Evolutionary conservation across 2,329 filamentous ascomycete species (phyloP), one percentile per base, ranked within the genome.

Genomic region (Zalaria sp.): DNA sequence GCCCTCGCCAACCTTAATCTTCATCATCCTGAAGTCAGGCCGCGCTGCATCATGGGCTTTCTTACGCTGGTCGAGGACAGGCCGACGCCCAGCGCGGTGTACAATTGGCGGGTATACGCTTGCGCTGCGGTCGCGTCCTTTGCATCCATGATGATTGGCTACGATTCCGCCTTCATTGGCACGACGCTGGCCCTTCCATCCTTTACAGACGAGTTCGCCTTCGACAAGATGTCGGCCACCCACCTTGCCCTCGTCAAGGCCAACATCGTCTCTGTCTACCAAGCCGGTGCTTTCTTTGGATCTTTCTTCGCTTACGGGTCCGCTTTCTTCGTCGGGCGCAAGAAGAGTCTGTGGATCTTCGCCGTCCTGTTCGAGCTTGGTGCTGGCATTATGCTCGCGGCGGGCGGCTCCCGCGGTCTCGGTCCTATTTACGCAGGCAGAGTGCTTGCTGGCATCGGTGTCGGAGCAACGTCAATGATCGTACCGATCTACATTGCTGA

Each of bases 251-350:
- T 82, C 3, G 64, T 82, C 38, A 79, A 77, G 53, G 68, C 79
- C 52, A 89, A 88, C 58, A 86, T 88, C 46, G 83, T 87, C 40
- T 86, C 80, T 26, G 74, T 81, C 41, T 88, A 85, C 63, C 84
- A 89, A 60, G 84, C 83, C 6, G 83, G 83, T 45, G 83, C 83
- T 45, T 88, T 91, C 65, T 88, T 89, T 51, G 84, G 84, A 39
- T 75, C 79, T n/a, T 63, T 86, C 34, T 71, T 73, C 45, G 81
- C 77, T 43, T 87, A 82, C 50, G 69, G 66, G 5, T 71, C 75
- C 29, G 77, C 73, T 27, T 77, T 81, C 64, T 83, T 72, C 56
- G 64, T 80, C 47, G 83, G 83, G 27, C 73, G 83, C 25, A 75
- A 74, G 52, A 72, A 68, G 55, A 79, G 75, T 25, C 66, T 88